Evolutionary conservation across 164 flowering plant species (phyloP).

Genomic region (Saururus chinensis): DNA sequence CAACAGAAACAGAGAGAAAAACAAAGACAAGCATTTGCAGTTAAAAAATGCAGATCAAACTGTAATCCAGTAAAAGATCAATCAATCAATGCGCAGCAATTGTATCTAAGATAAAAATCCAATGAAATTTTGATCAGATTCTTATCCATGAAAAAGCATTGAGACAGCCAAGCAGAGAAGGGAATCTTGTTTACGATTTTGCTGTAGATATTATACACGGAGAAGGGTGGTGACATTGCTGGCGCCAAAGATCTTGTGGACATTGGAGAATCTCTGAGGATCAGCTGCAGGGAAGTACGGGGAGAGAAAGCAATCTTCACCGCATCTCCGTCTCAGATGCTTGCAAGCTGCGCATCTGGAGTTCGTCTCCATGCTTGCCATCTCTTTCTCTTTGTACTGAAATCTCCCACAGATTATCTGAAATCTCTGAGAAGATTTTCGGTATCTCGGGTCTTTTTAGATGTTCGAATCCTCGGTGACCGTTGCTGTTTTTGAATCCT

Average conservation of each 20-base stretch:
- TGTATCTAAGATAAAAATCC: neutral
- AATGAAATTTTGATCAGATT: neutral
- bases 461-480: too few relatives aligned
- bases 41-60: neutral
- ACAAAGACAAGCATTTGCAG: too few relatives aligned
- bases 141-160: neutral
- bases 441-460: too few relatives aligned
- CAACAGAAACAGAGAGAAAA: too few relatives aligned
- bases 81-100: neutral
- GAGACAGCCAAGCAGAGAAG: neutral
- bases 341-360: conserved; percentile 28
- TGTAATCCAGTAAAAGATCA: neutral
- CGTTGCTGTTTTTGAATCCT: too few relatives aligned
- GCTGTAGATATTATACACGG: conserved; percentile 6
- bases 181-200: too few relatives aligned
- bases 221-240: conserved; percentile 21
- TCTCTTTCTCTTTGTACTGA: too few relatives aligned
- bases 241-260: conserved; percentile 26
- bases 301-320: conserved; percentile 19
- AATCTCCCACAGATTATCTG: too few relatives aligned
- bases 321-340: conserved; percentile 18
- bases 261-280: conserved; percentile 21
- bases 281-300: conserved; percentile 23
- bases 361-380: conserved; percentile 11
- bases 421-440: too few relatives aligned